A percentile compares a stretch with the other conserved stretches of the same genome.
Evolutionary conservation across 2,329 filamentous ascomycete species (phyloP).

Genomic region (Aureobasidium sp.): DNA sequence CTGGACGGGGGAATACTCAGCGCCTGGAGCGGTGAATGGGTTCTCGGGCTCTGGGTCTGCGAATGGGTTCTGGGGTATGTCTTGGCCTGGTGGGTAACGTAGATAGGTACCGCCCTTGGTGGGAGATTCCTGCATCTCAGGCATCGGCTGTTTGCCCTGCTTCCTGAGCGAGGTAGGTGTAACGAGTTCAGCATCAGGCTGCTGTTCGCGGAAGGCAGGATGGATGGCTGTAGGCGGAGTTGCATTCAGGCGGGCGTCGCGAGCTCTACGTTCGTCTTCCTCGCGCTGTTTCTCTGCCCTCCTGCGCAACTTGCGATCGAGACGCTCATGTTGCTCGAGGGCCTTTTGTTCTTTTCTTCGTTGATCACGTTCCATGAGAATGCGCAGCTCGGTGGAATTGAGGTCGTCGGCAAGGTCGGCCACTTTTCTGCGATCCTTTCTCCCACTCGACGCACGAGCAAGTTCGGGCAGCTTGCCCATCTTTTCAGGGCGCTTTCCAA

Average conservation of each 20-base stretch:
- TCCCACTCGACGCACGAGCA: slow-evolving; percentile 20
- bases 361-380: slow-evolving; percentile 84
- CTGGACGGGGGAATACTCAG: slow-evolving; percentile 28
- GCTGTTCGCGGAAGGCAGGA: slow-evolving; percentile 27
- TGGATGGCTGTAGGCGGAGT: slow-evolving; percentile 26
- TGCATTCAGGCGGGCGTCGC: slow-evolving; percentile 32
- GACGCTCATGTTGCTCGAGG: slow-evolving; percentile 58
- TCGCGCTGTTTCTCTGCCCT: slow-evolving; percentile 57
- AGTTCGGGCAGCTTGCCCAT: slow-evolving; percentile 19
- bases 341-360: slow-evolving; percentile 71
- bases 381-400: slow-evolving; percentile 73
- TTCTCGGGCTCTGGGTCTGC: slow-evolving; percentile 20
- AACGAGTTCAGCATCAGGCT: neutral
- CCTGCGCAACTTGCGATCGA: slow-evolving; percentile 58
- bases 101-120: slow-evolving; percentile 25
- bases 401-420: slow-evolving; percentile 74
- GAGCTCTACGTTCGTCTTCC: slow-evolving; percentile 48
- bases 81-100: slow-evolving; percentile 18
- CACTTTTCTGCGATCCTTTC: slow-evolving; percentile 54
- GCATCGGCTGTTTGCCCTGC: neutral
- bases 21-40: slow-evolving; percentile 19
- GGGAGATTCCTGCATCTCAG: neutral
- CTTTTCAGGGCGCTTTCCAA: slow-evolving; percentile 1
- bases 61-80: slow-evolving; percentile 24
- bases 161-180: slow-evolving; percentile 11